These are phyloP conservation scores for Botryotinia convoluta DNA, from an alignment of 2,329 filamentous ascomycete genomes.

Conservation along the genomic window DNA sequence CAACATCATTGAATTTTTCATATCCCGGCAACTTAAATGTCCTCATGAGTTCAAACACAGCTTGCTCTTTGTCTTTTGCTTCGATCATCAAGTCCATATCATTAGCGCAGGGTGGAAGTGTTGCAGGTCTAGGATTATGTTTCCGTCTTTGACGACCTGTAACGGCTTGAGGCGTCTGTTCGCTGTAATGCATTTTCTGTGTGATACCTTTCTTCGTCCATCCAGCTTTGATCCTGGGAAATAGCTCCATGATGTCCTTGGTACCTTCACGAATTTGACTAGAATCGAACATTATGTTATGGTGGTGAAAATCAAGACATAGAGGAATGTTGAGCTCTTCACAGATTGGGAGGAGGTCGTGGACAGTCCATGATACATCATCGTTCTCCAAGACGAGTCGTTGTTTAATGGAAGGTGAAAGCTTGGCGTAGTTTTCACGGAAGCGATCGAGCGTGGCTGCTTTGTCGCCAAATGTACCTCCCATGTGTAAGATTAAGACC, in stretches of 20 bases:
- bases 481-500: constrained; percentile 93
- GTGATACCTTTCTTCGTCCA: constrained; percentile 82
- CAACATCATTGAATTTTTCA: constrained; percentile 70
- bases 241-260: constrained; percentile 72
- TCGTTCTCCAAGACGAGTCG: constrained; percentile 91
- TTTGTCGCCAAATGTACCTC: constrained; percentile 83
- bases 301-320: constrained; percentile 90
- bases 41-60: constrained; percentile 90
- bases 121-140: constrained; percentile 76
- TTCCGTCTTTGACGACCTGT: constrained; percentile 78
- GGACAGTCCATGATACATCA: constrained; percentile 88
- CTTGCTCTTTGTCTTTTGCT: constrained; percentile 96
- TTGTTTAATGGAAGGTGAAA: constrained; percentile 69
- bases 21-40: constrained; percentile 81
- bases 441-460: constrained; percentile 50
- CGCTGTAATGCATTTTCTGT: constrained; percentile 97
- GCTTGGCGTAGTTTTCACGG: constrained; percentile 51
- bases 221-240: constrained; percentile 73
- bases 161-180: constrained; percentile 72
- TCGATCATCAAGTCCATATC: constrained; percentile 99
- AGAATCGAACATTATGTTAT: constrained; percentile 87
- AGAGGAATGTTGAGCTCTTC: constrained; percentile 92
- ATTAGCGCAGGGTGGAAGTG: constrained; percentile 74
- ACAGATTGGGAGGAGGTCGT: constrained; percentile 84
- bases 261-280: constrained; percentile 77